Conservation (phyloP, 2,329 filamentous ascomycete genomes). For the Paracoccidioides brasiliensis region DNA sequence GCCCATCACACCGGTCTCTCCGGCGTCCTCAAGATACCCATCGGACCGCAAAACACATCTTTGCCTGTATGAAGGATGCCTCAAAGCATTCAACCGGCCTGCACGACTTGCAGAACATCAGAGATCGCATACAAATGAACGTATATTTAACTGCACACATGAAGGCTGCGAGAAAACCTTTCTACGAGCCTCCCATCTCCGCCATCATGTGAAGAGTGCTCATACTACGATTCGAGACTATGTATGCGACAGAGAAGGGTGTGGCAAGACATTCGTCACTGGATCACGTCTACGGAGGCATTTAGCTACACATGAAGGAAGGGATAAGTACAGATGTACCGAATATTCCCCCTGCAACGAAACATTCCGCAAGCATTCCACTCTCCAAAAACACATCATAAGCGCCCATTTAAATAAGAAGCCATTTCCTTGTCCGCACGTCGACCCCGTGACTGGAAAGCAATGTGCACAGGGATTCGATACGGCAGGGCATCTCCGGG, state of each 20-base stretch:
- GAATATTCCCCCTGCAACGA: slow-evolving; percentile 58
- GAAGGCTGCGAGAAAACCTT: slow-evolving; percentile 69
- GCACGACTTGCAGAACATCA: slow-evolving; percentile 67
- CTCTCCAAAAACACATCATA: slow-evolving; percentile 69
- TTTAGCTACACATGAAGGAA: slow-evolving; percentile 61
- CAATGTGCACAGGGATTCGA: slow-evolving; percentile 60
- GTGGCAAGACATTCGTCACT: slow-evolving; percentile 70
- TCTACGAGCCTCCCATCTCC: slow-evolving; percentile 72
- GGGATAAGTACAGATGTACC: slow-evolving; percentile 61
- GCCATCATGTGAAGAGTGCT: slow-evolving; percentile 70
- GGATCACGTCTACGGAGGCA: slow-evolving; percentile 66
- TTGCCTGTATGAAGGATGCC: slow-evolving; percentile 62
- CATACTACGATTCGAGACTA: slow-evolving; percentile 61
- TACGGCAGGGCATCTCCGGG: slow-evolving; percentile 54
- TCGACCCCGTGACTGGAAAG: slow-evolving; percentile 39
- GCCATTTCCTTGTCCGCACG: slow-evolving; percentile 55
- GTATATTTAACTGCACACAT: slow-evolving; percentile 61
- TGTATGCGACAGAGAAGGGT: slow-evolving; percentile 57
- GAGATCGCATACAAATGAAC: slow-evolving; percentile 72
- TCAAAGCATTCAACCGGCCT: slow-evolving; percentile 77
- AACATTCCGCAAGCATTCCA: slow-evolving; percentile 77
- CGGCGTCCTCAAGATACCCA: slow-evolving; percentile 36
- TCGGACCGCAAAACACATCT: slow-evolving; percentile 63
- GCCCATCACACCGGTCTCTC: slow-evolving; percentile 39
- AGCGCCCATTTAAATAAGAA: slow-evolving; percentile 59